Evolutionary conservation across 192 early-diverging fungal species (phyloP).

Genomic region (Paraglomus occultum): DNA sequence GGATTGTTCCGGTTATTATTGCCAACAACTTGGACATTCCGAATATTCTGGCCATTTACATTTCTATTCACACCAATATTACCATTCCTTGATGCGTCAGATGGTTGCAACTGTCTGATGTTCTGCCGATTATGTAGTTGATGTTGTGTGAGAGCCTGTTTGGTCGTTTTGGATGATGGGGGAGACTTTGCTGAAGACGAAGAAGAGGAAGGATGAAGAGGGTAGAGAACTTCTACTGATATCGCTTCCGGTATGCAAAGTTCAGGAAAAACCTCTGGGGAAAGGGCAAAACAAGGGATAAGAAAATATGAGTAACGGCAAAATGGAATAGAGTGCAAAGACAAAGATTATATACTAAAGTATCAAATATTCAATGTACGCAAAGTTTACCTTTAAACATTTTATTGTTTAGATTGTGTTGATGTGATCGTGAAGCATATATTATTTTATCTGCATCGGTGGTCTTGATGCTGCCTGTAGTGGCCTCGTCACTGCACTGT

Average conservation of each 20-base stretch:
- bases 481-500: constrained; percentile 80
- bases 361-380: not conserved
- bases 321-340: constrained; percentile 9
- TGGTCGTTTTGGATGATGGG: not conserved
- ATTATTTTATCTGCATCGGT: constrained; percentile 73
- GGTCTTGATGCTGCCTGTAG: constrained; percentile 89
- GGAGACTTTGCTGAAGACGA: constrained; percentile 27
- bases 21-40: constrained; percentile 20
- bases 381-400: constrained; percentile 77
- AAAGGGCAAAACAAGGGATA: not conserved
- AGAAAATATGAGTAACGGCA: not conserved
- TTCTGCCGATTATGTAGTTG: not conserved
- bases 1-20: constrained; percentile 32
- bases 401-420: constrained; percentile 71
- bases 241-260: constrained; percentile 60
- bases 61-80: not conserved
- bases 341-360: not conserved
- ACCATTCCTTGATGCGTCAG: constrained; percentile 19
- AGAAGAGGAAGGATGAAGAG: constrained; percentile 35
- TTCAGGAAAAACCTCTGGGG: constrained; percentile 83
- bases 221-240: constrained; percentile 44
- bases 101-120: not conserved
- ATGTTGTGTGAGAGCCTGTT: not conserved
- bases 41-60: constrained; percentile 12
- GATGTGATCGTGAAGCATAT: constrained; percentile 75